These are phyloP conservation scores for Silene latifolia DNA, from an alignment of 148 eudicot species.

Conservation along the genomic window DNA sequence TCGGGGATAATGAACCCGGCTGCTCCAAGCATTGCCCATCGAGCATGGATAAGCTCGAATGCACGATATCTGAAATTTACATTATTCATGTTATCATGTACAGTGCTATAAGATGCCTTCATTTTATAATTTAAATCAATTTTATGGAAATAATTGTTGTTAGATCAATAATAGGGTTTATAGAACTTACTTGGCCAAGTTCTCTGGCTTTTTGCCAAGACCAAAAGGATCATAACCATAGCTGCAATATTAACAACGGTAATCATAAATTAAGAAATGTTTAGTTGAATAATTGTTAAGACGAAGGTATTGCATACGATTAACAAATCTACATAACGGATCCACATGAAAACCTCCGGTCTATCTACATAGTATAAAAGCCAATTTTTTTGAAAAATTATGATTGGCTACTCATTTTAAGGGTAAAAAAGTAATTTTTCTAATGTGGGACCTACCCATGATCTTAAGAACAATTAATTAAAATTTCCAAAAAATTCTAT, in stretches of 20 bases:
- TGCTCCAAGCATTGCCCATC: constrained; percentile 99
- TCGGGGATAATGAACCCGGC: constrained; percentile 95
- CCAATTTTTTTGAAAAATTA: too few species aligned
- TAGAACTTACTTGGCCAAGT: constrained; percentile 78
- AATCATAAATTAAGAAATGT: too few species aligned
- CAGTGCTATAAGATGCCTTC: neutral
- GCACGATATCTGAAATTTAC: constrained; percentile 64
- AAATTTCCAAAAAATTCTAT: too few species aligned
- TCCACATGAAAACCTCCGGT: too few species aligned
- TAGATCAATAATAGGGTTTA: neutral
- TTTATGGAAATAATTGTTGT: neutral
- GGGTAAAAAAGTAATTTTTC: too few species aligned
- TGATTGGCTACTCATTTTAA: too few species aligned
- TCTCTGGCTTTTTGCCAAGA: constrained; percentile 93
- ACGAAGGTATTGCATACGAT: too few species aligned
- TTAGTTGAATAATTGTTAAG: too few species aligned
- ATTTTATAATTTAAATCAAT: neutral
- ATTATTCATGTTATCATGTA: neutral
- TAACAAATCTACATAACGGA: too few species aligned
- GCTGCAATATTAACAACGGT: constrained; percentile 40
- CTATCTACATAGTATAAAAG: too few species aligned
- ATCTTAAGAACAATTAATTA: too few species aligned
- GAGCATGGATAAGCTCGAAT: constrained; percentile 79
- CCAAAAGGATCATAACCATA: constrained; percentile 99
- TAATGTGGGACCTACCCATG: too few species aligned